Evolutionary conservation across 139 green algal species (phyloP), one percentile per base, ranked within the genome.

Genomic region (Chlorella sorokiniana): DNA sequence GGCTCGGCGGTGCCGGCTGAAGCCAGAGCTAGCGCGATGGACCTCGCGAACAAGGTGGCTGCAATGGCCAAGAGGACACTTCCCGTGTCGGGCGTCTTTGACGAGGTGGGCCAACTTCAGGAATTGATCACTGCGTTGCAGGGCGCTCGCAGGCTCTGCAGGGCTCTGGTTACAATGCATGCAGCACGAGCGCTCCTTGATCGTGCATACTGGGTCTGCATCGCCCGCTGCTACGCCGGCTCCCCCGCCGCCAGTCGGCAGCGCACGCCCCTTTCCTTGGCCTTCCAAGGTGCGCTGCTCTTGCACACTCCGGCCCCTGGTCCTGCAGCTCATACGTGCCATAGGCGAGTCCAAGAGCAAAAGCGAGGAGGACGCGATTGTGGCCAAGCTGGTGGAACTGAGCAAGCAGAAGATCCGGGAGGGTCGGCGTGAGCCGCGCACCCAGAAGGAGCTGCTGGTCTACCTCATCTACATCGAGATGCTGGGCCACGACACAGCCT

Each of bases 401-500:
- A 72, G 42, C 35, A 74, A 73, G 38, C 88, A 96, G 23, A 97
- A 97, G 71, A 89, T 97, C 11, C 90, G 87, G 48, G 92, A 95
- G 81, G 80, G 81, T 40, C 79, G 65, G n/a, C 78, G 68, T 35
- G 61, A 96, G 81, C 92, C 92, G 68, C 79, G 74, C 41, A 74
- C 88, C 10, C 86, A 93, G 5, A 90, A 92, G 59, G 96, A 98
- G 85, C 90, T 96, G 76, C 90, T 98, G 69, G 85, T 99, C 0
- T 92, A 97, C 1, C 87, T 98, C 3, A 93, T 98, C 1, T 99
- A 99, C 68, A 94, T 98, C 23, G 96, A 99, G 74, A 99, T 99
- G 94, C 93, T 99, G 33, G 96, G 96, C 2, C 96, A 99, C 84
- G 96, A 99, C 81, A 95, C 93, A 1, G 92, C 86, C 54, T 99